Evolutionary conservation across 345 rosid species (phyloP), one percentile per base, ranked within the genome.

Genomic region (Ricinus communis): DNA sequence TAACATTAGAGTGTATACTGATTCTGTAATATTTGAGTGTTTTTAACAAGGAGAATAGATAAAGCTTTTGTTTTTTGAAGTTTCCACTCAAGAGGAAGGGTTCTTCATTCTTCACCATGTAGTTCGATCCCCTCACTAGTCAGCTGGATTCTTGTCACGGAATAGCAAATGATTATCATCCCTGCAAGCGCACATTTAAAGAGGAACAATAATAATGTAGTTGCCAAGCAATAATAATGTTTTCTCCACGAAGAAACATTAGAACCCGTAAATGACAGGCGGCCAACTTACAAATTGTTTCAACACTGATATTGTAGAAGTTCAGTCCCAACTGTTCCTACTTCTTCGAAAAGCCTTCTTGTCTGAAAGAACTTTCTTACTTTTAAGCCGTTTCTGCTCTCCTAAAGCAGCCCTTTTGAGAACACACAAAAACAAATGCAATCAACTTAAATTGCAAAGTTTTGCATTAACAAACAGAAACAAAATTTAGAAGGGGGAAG

Each of bases 321-420:
- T 1, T 77, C 75, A 90, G 81, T 93, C 97, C 87, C 89, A 95
- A 61, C 91, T 84, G 74, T 85, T 80, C 16, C 94, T 76, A 76
- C 85, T 85, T 88, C 99, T 89, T 79, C 99, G 83, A 15, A 83
- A 87, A 8, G 94, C 84, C 81, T 92, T 90, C 83, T 92, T 92
- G 51, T 89, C 93, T 3, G 98, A 89, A 50, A 84, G 85, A 75
- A 71, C 93, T 72, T 86, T 92, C 62, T 92, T 92, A 76, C 89
- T 87, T 83, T 83, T 86, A 49, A 89, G 87, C 36, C 94, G 89
- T 55, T 84, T 93, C 70, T 89, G 84, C 67, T 90, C 97, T 76
- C 93, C 98, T 46, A 82, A 89, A 0, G 90, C 93, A 79, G 97
- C 99, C 89, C 99, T 90, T 72, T 28, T n/a, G n/a, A n/a, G n/a